These are phyloP conservation scores for Mycena belliarum DNA, from an alignment of 768 basidiomycete genomes.

Conservation along the genomic window DNA sequence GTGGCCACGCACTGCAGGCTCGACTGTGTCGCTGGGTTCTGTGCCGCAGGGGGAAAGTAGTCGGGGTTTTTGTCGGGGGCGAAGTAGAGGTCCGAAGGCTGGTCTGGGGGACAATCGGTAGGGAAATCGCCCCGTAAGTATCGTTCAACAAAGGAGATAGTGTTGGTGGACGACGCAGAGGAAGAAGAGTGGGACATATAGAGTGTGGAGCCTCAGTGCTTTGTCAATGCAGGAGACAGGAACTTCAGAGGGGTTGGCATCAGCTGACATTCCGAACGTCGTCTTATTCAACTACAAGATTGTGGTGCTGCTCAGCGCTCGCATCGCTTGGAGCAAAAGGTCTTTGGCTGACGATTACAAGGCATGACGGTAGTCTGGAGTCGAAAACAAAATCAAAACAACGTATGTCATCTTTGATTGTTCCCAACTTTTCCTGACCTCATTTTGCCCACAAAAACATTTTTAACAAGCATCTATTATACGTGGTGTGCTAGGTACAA, in stretches of 20 bases:
- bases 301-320: too few relatives aligned
- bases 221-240: not conserved
- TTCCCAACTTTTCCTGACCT: too few relatives aligned
- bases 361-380: too few relatives aligned
- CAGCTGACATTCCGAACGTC: too few relatives aligned
- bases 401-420: not conserved
- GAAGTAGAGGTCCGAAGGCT: not conserved
- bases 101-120: not conserved
- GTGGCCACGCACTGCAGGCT: not conserved
- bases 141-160: conserved; percentile 3
- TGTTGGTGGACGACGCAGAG: not conserved
- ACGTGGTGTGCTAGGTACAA: conserved; percentile 13
- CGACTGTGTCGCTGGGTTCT: not conserved
- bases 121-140: not conserved
- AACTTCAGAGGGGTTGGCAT: not conserved
- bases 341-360: too few relatives aligned
- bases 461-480: conserved; percentile 2
- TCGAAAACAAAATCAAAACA: not conserved
- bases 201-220: not conserved
- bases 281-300: too few relatives aligned
- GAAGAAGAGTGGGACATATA: not conserved
- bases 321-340: too few relatives aligned
- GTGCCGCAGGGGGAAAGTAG: not conserved
- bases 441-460: not conserved
- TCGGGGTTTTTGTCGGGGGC: not conserved